phyloP scores from a whole-genome alignment of 768 basidiomycete species.

The Mycena haematopus region DNA sequence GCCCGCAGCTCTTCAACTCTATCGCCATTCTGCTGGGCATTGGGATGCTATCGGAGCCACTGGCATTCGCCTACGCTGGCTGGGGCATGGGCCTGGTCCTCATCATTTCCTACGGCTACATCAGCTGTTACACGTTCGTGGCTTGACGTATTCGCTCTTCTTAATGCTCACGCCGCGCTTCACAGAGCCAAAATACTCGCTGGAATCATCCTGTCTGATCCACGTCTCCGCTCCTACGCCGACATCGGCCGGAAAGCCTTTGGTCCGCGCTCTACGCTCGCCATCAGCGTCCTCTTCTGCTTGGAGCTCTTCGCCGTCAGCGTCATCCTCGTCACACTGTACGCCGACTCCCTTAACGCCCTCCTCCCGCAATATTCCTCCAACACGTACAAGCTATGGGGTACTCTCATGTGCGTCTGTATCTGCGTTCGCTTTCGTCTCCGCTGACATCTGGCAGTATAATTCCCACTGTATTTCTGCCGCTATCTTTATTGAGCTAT shows the following conservation, averaged over 20 bases:
- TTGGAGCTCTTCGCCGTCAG: conserved; percentile 88
- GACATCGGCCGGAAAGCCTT: conserved; percentile 94
- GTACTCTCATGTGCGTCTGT: conserved; percentile 64
- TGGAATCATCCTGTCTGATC: conserved; percentile 73
- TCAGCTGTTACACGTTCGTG: conserved; percentile 85
- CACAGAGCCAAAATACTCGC: conserved; percentile 88
- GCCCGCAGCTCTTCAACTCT: conserved; percentile 78
- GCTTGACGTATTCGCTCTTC: neutral
- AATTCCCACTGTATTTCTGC: conserved; percentile 87
- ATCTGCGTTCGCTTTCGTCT: neutral
- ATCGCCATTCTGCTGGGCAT: conserved; percentile 90
- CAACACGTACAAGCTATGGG: conserved; percentile 79
- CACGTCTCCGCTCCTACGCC: conserved; percentile 79
- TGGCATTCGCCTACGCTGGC: conserved; percentile 92
- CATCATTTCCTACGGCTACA: conserved; percentile 76
- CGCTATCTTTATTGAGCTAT: conserved; percentile 84
- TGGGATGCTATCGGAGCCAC: conserved; percentile 88
- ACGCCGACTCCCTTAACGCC: conserved; percentile 84
- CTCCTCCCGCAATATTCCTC: conserved; percentile 74
- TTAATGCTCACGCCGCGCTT: neutral
- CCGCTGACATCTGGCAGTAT: conserved; percentile 52
- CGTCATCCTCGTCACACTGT: conserved; percentile 86
- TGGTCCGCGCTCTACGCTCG: conserved; percentile 69
- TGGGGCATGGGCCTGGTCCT: conserved; percentile 85
- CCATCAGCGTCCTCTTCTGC: conserved; percentile 81